Percentiles rank a stretch among this genome's conserved stretches.
Conservation (phyloP, 2,329 filamentous ascomycete species). For the Neophaeococcomyces aloes region DNA sequence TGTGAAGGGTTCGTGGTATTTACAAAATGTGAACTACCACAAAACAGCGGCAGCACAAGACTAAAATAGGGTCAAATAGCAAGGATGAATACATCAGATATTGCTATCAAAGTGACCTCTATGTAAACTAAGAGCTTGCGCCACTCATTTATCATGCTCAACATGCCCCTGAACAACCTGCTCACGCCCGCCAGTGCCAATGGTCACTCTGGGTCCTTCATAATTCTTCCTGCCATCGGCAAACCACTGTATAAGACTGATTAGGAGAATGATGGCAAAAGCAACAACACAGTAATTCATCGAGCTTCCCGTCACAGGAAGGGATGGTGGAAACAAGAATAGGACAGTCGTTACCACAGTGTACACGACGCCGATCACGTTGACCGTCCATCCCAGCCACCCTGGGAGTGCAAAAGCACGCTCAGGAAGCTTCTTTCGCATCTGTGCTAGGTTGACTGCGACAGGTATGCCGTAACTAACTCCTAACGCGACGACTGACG, state of each 20-base stretch:
- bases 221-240: slow-evolving; percentile 47
- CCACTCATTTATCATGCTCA: no score
- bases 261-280: slow-evolving; percentile 46
- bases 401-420: slow-evolving; percentile 49
- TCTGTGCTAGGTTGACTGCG: slow-evolving; percentile 43
- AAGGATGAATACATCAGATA: no score
- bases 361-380: slow-evolving; percentile 39
- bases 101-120: no score
- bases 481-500: slow-evolving; percentile 50
- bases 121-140: no score
- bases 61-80: no score
- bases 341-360: slow-evolving; percentile 45
- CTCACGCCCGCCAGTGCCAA: no score
- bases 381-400: slow-evolving; percentile 39
- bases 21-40: no score
- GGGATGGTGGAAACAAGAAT: slow-evolving; percentile 47
- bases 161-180: slow-evolving; percentile 32
- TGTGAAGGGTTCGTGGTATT: no score
- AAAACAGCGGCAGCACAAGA: no score
- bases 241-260: slow-evolving; percentile 40
- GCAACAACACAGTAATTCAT: slow-evolving; percentile 51
- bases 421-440: slow-evolving; percentile 20
- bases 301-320: slow-evolving; percentile 47
- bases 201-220: slow-evolving; percentile 34
- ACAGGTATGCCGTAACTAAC: slow-evolving; percentile 50